Evolutionary conservation across 1,139 yeast genomes (phyloP), one percentile per base, ranked within the genome.

Genomic region (Hyphopichia wangnamkhiaoensis): DNA sequence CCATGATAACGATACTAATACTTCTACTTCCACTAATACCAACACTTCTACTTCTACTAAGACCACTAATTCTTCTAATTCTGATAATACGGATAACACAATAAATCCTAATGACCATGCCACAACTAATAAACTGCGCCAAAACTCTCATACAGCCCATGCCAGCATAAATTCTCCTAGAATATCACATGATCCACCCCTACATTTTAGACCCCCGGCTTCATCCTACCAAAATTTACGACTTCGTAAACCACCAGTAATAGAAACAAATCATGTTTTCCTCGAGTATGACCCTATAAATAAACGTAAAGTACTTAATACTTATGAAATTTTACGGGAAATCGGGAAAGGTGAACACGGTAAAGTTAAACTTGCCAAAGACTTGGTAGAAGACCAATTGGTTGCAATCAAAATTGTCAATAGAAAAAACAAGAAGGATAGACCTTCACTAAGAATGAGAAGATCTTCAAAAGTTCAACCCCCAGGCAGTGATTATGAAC

Each of bases 311-410:
- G 82, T 86, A 21, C 73, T 94, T 45, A 94, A 94, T 63, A 84
- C 95, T 0, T 94, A 93, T 58, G 98, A 93, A 61, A 87, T 94
- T 30, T 67, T 91, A 29, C 71, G 76, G 33, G 98, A 93, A 62
- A 73, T 94, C 28, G 99, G 99, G 3, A 76, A 88, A 36, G 99
- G 99, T 10, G 97, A 93, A 60, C 98, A 93, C 62, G 98, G 99
- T 14, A 91, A 90, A 60, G 99, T 94, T 33, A 94, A 93, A 60
- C 72, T 94, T 18, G 98, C 96, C 0, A 76, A 77, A 44, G 94
- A 91, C 57, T 62, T 84, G 39, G 74, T 79, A 17, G 75, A 84
- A 12, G 77, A 81, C 37, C 86, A 83, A 49, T 70, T 81, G 35
- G 98, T 91, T 18, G 98, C 98, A 0, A 91, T 94, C 43, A 94